These are phyloP conservation scores for Populus hybrid DNA, from an alignment of 441 rosid species.

Conservation along the genomic window DNA sequence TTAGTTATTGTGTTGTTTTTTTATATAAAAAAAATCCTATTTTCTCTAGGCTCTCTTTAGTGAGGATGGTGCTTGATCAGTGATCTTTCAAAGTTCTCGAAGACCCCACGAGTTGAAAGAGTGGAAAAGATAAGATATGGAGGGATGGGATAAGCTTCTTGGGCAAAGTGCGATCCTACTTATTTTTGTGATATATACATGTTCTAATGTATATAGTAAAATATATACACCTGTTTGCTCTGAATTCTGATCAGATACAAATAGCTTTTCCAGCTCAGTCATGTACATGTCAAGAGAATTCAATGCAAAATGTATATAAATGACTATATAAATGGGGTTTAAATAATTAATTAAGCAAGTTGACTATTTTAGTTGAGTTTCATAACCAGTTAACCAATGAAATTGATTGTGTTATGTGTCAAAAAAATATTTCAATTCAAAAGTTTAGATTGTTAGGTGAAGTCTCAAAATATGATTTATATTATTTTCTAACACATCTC, in stretches of 20 bases:
- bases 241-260: neutral
- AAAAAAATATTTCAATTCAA: no score
- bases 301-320: neutral
- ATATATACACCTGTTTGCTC: slow-evolving; percentile 9
- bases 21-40: no score
- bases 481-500: no score
- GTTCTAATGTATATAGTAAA: slow-evolving; percentile 32
- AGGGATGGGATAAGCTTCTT: slow-evolving; percentile 66
- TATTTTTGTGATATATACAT: neutral
- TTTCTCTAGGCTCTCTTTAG: neutral
- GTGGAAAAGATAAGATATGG: slow-evolving; percentile 63
- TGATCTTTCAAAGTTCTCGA: slow-evolving; percentile 37
- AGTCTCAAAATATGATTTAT: no score
- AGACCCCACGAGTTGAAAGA: slow-evolving; percentile 63
- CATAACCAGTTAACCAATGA: no score
- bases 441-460: no score
- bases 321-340: neutral
- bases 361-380: no score
- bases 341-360: neutral
- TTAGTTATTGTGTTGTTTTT: no score
- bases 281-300: neutral
- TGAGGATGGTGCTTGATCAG: slow-evolving; percentile 32
- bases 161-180: slow-evolving; percentile 59
- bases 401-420: no score
- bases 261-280: neutral